phyloP scores from a whole-genome alignment of 2,329 filamentous ascomycete genomes.

The Tolypocladium ophioglossoides region DNA sequence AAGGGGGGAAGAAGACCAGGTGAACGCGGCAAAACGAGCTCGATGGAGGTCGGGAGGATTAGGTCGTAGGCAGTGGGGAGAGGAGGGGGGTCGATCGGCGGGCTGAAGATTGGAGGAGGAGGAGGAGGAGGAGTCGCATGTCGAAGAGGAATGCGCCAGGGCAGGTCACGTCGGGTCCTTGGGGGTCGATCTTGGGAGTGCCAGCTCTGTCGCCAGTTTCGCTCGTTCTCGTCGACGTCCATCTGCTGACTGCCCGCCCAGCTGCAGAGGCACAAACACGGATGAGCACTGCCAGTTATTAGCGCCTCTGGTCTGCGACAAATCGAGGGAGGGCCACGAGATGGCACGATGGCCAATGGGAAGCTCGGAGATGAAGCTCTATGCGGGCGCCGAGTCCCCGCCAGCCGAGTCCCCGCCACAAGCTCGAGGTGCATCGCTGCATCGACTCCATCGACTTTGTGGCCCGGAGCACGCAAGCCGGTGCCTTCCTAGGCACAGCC shows the following conservation, averaged over 20 bases:
- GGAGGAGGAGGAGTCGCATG: not conserved
- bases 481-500: no score
- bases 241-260: not conserved
- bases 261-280: not conserved
- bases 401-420: not conserved
- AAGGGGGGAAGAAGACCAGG: not conserved
- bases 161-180: not conserved
- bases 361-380: conserved; percentile 1
- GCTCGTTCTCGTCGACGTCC: not conserved
- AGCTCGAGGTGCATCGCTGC: not conserved
- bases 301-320: not conserved
- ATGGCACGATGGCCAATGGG: not conserved
- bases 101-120: not conserved
- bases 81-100: not conserved
- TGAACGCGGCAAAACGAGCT: not conserved
- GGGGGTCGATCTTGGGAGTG: not conserved
- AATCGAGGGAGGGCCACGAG: not conserved
- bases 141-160: not conserved
- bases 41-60: not conserved
- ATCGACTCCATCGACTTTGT: not conserved
- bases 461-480: not conserved
- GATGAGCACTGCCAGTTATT: not conserved
- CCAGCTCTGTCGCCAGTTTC: not conserved
- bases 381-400: no score
- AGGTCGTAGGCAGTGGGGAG: not conserved